Base-by-base conservation (phyloP, 2,329 filamentous ascomycete species). In the Metarhizium rileyi region DNA sequence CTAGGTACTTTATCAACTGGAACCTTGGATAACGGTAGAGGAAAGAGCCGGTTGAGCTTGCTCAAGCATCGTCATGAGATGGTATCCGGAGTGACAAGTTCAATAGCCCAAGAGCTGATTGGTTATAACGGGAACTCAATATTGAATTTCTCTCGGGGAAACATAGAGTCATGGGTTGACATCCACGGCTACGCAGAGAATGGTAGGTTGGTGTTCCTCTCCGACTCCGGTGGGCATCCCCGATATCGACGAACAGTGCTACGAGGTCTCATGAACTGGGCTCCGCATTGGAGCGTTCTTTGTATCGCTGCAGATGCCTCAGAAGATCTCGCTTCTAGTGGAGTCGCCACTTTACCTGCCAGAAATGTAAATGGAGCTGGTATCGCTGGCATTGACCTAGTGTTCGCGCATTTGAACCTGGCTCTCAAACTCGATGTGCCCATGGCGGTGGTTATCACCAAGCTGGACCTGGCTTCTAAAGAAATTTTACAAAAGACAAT, bases 41-140 rank as follows among this genome's bases (percentile, higher is more conserved):
- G 93, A 0, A 93, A 90, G 63, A 95, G 89, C 62, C 81, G 93
- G 48, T 73, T 96, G 25, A 91, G 87, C 59, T 75, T 97, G 46
- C 73, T 98, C 27, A 95, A 90, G 63, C 93, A 98, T 66, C 83
- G 87, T 10, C 93, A 98, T 63, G 93, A 98, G 64, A 86, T 97
- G 50, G 84, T 79, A 3, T 94, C 91, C 2, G 93, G 93, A 0
- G 77, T 95, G 54, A 98, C 93, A 1, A 96, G 90, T 62, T 97
- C 91, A 5, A 85, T 98, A 42, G 88, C 93, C 0, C 91, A 96
- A 61, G 93, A 97, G 64, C 74, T 98, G 9, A 79, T 98, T 53
- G 93, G 93, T 7, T 98, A 97, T 63, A 75, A 77, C 40, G 69
- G 73, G 4, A 61, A 61, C 25, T 61, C 62, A 9, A 75, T 93